These are phyloP conservation scores for Arabidopsis suecica DNA, from an alignment of 345 rosid species.

Conservation along the genomic window DNA sequence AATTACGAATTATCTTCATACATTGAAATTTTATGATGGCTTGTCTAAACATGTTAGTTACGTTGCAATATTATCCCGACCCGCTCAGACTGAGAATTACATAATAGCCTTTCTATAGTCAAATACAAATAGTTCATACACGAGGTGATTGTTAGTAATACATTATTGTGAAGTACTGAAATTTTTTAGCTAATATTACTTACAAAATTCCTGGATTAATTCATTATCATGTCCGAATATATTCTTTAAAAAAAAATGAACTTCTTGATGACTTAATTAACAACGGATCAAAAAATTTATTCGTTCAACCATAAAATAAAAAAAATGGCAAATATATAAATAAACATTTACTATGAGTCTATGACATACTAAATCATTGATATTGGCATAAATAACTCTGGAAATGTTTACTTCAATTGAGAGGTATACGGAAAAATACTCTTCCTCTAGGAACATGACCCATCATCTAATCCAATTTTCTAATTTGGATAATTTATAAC, in stretches of 20 bases:
- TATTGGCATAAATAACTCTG: slow-evolving; percentile 8
- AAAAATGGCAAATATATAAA: neutral
- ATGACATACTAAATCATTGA: slow-evolving; percentile 3
- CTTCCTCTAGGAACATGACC: slow-evolving; percentile 39
- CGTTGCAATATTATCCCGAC: too few relatives aligned
- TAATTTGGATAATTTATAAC: slow-evolving; percentile 23
- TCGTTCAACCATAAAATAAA: slow-evolving; percentile 9
- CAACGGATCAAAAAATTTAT: neutral
- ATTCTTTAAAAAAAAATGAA: too few relatives aligned
- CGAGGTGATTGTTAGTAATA: neutral
- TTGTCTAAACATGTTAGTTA: neutral
- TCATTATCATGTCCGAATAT: too few relatives aligned
- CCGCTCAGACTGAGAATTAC: neutral
- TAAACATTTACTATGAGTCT: neutral
- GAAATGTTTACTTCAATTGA: slow-evolving; percentile 11
- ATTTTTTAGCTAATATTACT: too few relatives aligned
- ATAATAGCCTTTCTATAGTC: neutral
- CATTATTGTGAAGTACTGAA: too few relatives aligned
- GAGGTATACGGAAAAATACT: slow-evolving; percentile 24
- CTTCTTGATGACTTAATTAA: too few relatives aligned
- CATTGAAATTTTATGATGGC: neutral
- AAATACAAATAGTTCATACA: neutral
- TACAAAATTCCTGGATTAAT: too few relatives aligned
- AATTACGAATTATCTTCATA: neutral
- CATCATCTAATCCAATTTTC: slow-evolving; percentile 36